Evolutionary conservation across 176 grass and related monocot genomes (phyloP).

Genomic region (Oryza meyeriana): DNA sequence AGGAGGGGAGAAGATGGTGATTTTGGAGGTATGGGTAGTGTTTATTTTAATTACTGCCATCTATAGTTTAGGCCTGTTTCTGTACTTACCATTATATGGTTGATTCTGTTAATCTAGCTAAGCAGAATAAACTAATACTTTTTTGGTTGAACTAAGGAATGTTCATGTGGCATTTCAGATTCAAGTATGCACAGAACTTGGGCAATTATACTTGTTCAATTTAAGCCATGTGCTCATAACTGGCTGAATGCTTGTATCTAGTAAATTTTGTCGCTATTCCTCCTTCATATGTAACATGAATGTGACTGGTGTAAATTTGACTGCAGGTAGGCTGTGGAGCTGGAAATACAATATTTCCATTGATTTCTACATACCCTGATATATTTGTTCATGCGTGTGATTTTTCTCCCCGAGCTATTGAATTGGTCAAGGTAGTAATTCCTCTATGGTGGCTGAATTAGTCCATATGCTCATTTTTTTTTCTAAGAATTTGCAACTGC

Average conservation of each 20-base stretch:
- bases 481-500: neutral
- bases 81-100: neutral
- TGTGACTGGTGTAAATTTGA: slow-evolving; percentile 22
- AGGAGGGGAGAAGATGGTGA: slow-evolving; percentile 41
- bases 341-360: slow-evolving; percentile 85
- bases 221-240: neutral
- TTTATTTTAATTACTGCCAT: neutral
- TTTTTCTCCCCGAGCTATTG: slow-evolving; percentile 81
- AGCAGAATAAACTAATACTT: neutral
- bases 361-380: slow-evolving; percentile 70
- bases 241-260: neutral
- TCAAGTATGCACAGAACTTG: neutral
- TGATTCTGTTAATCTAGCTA: neutral
- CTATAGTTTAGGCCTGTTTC: slow-evolving; percentile 20
- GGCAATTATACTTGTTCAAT: neutral
- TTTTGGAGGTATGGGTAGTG: slow-evolving; percentile 60
- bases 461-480: neutral
- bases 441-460: neutral
- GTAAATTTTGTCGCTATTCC: slow-evolving; percentile 9
- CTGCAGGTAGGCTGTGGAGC: slow-evolving; percentile 86
- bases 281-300: slow-evolving; percentile 23
- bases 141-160: neutral
- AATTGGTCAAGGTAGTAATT: slow-evolving; percentile 75
- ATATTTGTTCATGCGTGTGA: slow-evolving; percentile 89
- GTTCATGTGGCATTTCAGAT: neutral